Percentiles rank a stretch among this genome's conserved stretches.
Evolutionary conservation across 176 grass and related monocot genomes (phyloP).

Genomic region (Rhynchospora breviuscula): DNA sequence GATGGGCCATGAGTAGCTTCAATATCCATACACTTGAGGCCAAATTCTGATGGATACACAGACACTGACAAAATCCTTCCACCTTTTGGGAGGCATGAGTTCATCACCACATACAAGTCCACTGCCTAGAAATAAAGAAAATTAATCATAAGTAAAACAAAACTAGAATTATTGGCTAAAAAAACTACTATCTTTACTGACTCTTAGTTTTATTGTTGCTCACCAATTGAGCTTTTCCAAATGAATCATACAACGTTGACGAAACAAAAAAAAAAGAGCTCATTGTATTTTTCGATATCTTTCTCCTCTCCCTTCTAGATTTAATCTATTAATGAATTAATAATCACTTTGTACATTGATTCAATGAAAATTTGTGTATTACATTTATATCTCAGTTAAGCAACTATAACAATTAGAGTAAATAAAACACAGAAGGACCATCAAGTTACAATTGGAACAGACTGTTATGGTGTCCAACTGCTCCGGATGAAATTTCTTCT

Average conservation of each 20-base stretch:
- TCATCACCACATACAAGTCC: conserved; percentile 91
- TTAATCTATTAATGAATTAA: no score
- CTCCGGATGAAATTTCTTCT: not conserved
- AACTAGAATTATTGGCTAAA: not conserved
- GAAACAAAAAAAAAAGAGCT: no score
- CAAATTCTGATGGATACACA: conserved; percentile 87
- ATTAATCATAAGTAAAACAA: not conserved
- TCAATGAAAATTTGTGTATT: not conserved
- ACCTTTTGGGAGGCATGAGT: conserved; percentile 57
- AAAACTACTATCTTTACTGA: not conserved
- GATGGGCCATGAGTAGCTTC: conserved; percentile 57
- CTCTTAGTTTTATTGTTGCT: not conserved
- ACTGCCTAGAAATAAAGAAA: conserved; percentile 42
- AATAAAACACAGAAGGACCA: not conserved
- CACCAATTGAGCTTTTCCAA: not conserved
- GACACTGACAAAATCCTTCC: conserved; percentile 57
- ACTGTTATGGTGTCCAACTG: not conserved
- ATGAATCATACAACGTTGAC: not conserved
- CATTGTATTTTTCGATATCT: no score
- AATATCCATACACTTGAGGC: conserved; percentile 72
- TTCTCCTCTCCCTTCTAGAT: no score
- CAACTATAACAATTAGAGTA: not conserved
- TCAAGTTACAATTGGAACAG: not conserved
- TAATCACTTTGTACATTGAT: no score
- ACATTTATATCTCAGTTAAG: not conserved